Conservation (phyloP, 192 early-diverging fungal species). For the Lobosporangium transversale region DNA sequence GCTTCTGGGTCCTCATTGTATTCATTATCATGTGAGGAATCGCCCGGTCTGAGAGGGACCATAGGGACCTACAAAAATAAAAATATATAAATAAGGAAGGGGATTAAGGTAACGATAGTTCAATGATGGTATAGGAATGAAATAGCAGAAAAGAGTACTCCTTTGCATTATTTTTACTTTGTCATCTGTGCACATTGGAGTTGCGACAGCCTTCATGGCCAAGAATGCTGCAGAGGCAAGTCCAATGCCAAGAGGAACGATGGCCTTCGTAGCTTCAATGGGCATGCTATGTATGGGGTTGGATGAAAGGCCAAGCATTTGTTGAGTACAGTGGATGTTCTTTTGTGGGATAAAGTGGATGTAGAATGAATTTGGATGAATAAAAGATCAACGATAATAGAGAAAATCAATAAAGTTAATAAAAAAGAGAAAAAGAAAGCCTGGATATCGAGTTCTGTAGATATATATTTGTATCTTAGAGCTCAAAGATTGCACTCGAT, state of each 20-base stretch:
- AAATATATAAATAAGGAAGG: background rate
- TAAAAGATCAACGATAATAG: too few relatives aligned
- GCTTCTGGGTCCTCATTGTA: slow-evolving; percentile 30
- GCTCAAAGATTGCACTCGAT: too few relatives aligned
- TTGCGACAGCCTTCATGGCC: slow-evolving; percentile 8
- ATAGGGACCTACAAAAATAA: slow-evolving; percentile 12
- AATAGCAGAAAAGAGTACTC: background rate
- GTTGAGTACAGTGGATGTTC: too few relatives aligned
- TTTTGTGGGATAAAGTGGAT: too few relatives aligned
- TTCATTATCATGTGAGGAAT: slow-evolving; percentile 29
- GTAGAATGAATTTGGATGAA: too few relatives aligned
- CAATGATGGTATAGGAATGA: background rate
- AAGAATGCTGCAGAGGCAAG: slow-evolving; percentile 35
- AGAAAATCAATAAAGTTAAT: background rate
- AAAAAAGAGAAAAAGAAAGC: too few relatives aligned
- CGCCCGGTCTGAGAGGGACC: slow-evolving; percentile 20
- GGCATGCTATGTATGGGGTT: slow-evolving; percentile 1
- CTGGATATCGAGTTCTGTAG: too few relatives aligned
- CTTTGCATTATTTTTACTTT: slow-evolving; percentile 9
- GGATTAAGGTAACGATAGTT: background rate
- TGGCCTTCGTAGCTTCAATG: slow-evolving; percentile 3
- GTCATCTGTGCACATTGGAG: slow-evolving; percentile 12
- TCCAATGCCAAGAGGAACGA: slow-evolving; percentile 33
- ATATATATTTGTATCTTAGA: too few relatives aligned
- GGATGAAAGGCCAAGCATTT: slow-evolving; percentile 17